Conservation (phyloP, 129 eudicot species). For the Lactuca saligna region DNA sequence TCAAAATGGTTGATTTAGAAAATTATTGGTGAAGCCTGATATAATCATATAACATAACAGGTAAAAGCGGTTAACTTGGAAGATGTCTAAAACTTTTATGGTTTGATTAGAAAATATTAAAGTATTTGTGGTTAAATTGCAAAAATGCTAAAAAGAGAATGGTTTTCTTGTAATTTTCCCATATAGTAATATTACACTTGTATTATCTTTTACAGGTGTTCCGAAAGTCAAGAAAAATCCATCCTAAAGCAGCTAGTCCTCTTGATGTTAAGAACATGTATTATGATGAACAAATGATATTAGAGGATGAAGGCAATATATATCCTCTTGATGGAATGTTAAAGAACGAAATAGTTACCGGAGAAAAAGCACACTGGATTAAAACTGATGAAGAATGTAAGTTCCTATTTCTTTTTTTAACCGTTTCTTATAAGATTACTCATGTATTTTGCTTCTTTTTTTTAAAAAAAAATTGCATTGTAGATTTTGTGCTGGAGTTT, state of each 20-base stretch:
- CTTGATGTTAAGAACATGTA: conserved; percentile 26
- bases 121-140: no score
- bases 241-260: conserved; percentile 46
- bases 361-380: conserved; percentile 64
- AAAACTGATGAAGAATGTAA: conserved; percentile 79
- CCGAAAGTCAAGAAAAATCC: conserved; percentile 43
- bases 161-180: no score
- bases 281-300: conserved; percentile 21
- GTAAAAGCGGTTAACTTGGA: no score
- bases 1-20: no score
- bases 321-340: conserved; percentile 18
- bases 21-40: no score
- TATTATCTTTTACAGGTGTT: conserved; percentile 19
- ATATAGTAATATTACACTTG: conserved; percentile 13
- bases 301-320: conserved; percentile 17
- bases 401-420: conserved; percentile 30
- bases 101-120: no score
- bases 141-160: no score
- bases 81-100: no score
- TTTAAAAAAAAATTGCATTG: conserved; percentile 24
- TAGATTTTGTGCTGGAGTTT: conserved; percentile 80
- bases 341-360: conserved; percentile 25
- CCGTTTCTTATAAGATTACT: background rate
- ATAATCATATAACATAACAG: no score
- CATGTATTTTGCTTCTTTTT: conserved; percentile 5